phyloP scores from a whole-genome alignment of 805 yeast genomes.

The Zygosaccharomyces pseudorouxii region DNA sequence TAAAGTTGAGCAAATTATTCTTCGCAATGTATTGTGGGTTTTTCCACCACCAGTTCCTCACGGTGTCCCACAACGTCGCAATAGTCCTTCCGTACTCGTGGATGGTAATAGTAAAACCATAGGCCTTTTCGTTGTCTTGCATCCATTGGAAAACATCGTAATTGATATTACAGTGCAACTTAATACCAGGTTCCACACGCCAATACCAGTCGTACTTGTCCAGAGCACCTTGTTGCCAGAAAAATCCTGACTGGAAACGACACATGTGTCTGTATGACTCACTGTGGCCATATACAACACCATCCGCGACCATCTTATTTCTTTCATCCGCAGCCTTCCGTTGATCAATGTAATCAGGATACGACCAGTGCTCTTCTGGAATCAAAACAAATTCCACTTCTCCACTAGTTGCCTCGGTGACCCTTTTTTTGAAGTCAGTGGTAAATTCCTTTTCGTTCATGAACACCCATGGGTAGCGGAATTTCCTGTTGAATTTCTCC shows the following conservation, averaged over 20 bases:
- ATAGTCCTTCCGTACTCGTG: slow-evolving; percentile 69
- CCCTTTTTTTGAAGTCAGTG: slow-evolving; percentile 58
- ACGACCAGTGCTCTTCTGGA: slow-evolving; percentile 80
- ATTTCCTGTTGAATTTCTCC: slow-evolving; percentile 72
- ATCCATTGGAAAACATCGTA: slow-evolving; percentile 77
- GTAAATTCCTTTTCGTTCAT: slow-evolving; percentile 74
- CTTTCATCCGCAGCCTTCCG: slow-evolving; percentile 63
- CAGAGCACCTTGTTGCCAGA: slow-evolving; percentile 66
- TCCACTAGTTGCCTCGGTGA: slow-evolving; percentile 58
- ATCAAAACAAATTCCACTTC: slow-evolving; percentile 65
- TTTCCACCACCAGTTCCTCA: slow-evolving; percentile 56
- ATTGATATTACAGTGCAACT: slow-evolving; percentile 69
- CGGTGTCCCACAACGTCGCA: slow-evolving; percentile 70
- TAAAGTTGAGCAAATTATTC: slow-evolving; percentile 63
- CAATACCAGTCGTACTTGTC: slow-evolving; percentile 78
- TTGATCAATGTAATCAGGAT: slow-evolving; percentile 75
- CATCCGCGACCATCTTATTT: slow-evolving; percentile 46
- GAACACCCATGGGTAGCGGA: slow-evolving; percentile 88
- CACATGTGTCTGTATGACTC: slow-evolving; percentile 87
- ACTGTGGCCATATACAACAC: slow-evolving; percentile 69
- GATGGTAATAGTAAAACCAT: slow-evolving; percentile 72
- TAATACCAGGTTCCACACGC: slow-evolving; percentile 86
- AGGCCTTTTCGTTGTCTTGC: slow-evolving; percentile 67
- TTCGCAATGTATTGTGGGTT: slow-evolving; percentile 56
- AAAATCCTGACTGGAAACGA: slow-evolving; percentile 79